Evolutionary conservation across 225 moss, liverwort and hornwort genomes (phyloP).

Genomic region (Ulota crispa): DNA sequence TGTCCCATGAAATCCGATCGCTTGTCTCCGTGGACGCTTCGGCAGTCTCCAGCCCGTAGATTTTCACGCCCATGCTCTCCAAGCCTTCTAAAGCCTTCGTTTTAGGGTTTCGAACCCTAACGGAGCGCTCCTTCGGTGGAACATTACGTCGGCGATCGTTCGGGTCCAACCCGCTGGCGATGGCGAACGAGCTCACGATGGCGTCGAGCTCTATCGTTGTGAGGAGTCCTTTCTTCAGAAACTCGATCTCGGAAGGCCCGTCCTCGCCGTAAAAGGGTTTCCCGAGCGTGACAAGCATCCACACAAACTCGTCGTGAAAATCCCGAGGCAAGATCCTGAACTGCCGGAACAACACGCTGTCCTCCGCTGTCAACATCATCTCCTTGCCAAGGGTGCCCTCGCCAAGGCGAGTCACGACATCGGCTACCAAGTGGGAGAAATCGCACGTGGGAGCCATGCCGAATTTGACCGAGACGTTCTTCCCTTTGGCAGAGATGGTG

Average conservation of each 20-base stretch:
- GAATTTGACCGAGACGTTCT: conserved; percentile 78
- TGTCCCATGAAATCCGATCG: conserved; percentile 68
- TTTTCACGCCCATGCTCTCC: conserved; percentile 81
- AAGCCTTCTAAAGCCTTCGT: conserved; percentile 63
- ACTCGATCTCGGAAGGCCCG: conserved; percentile 64
- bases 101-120: conserved; percentile 40
- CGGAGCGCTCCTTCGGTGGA: conserved; percentile 37
- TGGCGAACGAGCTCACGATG: conserved; percentile 63
- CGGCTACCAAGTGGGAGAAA: conserved; percentile 70
- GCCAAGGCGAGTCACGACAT: conserved; percentile 69
- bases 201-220: conserved; percentile 71
- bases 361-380: conserved; percentile 68
- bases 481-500: conserved; percentile 76
- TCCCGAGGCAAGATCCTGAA: conserved; percentile 55
- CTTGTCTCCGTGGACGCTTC: conserved; percentile 35
- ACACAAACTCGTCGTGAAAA: conserved; percentile 34
- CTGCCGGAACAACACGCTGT: conserved; percentile 68
- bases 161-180: conserved; percentile 63
- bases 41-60: conserved; percentile 60
- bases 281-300: conserved; percentile 51
- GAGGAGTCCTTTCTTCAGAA: conserved; percentile 66
- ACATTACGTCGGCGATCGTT: conserved; percentile 45
- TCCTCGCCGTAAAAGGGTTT: conserved; percentile 71
- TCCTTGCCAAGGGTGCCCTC: conserved; percentile 32
- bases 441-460: conserved; percentile 67